These are phyloP conservation scores for Laburnicola sp. DNA, from an alignment of 2,329 filamentous ascomycete genomes.

Conservation along the genomic window DNA sequence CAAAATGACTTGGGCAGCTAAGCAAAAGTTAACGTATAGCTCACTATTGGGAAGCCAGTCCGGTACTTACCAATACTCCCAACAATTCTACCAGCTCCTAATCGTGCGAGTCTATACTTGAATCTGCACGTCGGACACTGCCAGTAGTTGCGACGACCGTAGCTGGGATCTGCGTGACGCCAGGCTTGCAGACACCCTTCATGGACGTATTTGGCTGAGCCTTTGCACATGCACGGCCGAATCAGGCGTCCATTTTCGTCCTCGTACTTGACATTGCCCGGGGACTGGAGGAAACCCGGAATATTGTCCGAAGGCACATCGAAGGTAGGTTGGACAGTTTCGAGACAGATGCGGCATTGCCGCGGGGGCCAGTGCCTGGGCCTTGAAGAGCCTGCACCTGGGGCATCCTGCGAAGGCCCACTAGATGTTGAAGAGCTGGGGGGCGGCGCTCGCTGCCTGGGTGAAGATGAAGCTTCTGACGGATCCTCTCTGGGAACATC, in stretches of 20 bases:
- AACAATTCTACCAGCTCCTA: constrained; percentile 71
- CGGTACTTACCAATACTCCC: constrained; percentile 48
- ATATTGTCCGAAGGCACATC: constrained; percentile 57
- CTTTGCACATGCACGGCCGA: constrained; percentile 90
- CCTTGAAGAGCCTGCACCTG: constrained; percentile 20
- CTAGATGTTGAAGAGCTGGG: constrained; percentile 18
- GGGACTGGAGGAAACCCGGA: constrained; percentile 60
- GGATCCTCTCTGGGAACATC: constrained; percentile 45
- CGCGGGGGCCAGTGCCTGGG: constrained; percentile 66
- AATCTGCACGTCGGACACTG: constrained; percentile 87
- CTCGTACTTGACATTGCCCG: constrained; percentile 67
- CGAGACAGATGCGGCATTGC: constrained; percentile 88
- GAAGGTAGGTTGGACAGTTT: constrained; percentile 66
- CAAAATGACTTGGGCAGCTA: constrained; percentile 66
- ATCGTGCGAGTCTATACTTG: constrained; percentile 74
- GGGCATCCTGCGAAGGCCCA: constrained; percentile 14
- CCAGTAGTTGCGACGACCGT: constrained; percentile 72
- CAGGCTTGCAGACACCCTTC: constrained; percentile 84
- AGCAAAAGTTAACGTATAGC: constrained; percentile 15
- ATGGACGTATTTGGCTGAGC: constrained; percentile 90
- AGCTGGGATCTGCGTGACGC: constrained; percentile 72
- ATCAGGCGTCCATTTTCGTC: constrained; percentile 78
- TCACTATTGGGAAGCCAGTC: neutral
- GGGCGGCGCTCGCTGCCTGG: constrained; percentile 20
- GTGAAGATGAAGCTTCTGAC: constrained; percentile 21